Conservation (phyloP, 768 basidiomycete species). For the Podaxis carcinomalis region DNA sequence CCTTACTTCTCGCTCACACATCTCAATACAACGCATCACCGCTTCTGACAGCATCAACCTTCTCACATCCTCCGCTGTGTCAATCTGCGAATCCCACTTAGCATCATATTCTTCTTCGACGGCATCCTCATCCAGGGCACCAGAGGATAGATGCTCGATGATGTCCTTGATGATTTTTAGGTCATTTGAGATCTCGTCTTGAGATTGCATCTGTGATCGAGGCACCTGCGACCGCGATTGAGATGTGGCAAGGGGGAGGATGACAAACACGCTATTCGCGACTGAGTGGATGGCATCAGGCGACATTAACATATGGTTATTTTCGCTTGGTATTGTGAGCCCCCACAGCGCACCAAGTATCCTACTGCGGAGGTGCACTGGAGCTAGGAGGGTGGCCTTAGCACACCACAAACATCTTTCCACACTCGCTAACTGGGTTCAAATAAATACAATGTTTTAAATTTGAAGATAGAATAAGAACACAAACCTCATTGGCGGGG, state of each 20-base stretch:
- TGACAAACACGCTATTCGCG: constrained; percentile 44
- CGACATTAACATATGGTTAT: constrained; percentile 35
- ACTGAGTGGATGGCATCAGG: constrained; percentile 48
- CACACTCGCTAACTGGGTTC: constrained; percentile 35
- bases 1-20: constrained; percentile 37
- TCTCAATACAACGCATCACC: constrained; percentile 48
- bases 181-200: constrained; percentile 25
- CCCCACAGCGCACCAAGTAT: constrained; percentile 44
- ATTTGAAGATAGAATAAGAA: background rate
- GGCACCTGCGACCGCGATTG: background rate
- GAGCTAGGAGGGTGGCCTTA: constrained; percentile 44
- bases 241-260: constrained; percentile 37
- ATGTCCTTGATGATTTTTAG: constrained; percentile 34
- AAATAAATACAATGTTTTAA: background rate
- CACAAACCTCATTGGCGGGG: constrained; percentile 46
- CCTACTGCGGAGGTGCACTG: constrained; percentile 40
- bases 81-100: constrained; percentile 31
- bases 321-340: constrained; percentile 40
- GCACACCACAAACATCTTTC: constrained; percentile 72
- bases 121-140: constrained; percentile 38
- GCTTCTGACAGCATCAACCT: constrained; percentile 40
- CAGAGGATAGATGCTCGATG: constrained; percentile 38
- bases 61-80: constrained; percentile 24
- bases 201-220: background rate
- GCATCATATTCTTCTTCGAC: constrained; percentile 50